These are phyloP conservation scores for Pythium grandisporangium DNA, from an alignment of 352 stramenopile genomes.

Conservation along the genomic window DNA sequence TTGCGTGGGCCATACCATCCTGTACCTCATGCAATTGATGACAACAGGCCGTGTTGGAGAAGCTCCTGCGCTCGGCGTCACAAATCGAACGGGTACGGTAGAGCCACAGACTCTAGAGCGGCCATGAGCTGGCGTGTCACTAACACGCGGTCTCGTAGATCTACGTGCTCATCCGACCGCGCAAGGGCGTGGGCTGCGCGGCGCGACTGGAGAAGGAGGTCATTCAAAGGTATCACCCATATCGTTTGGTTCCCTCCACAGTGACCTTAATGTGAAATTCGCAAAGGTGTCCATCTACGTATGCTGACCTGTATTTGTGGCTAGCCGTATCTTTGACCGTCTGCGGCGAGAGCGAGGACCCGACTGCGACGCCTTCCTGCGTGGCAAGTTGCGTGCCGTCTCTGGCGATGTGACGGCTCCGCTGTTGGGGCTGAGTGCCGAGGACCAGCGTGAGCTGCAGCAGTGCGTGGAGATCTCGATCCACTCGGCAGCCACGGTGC, in stretches of 20 bases:
- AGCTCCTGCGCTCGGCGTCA: conserved; percentile 59
- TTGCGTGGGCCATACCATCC: not conserved
- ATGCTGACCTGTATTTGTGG: conserved; percentile 1
- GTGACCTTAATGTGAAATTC: too few species aligned
- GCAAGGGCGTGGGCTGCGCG: conserved; percentile 48
- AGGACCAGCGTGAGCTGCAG: conserved; percentile 33
- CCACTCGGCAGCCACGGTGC: conserved; percentile 80
- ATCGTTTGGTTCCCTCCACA: too few species aligned
- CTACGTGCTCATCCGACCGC: conserved; percentile 68
- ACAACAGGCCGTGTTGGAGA: conserved; percentile 66
- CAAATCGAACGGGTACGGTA: conserved; percentile 34
- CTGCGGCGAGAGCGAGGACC: conserved; percentile 33
- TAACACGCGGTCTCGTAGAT: conserved; percentile 23
- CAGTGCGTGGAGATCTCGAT: conserved; percentile 54
- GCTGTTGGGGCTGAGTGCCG: conserved; percentile 34
- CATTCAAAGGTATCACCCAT: conserved; percentile 26
- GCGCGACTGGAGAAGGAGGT: conserved; percentile 68
- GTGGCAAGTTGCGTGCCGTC: conserved; percentile 48
- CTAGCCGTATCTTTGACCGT: conserved; percentile 64
- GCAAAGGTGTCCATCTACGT: too few species aligned
- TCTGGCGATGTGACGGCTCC: conserved; percentile 64
- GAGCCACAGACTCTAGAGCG: too few species aligned
- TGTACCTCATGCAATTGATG: not conserved
- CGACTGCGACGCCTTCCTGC: conserved; percentile 42
- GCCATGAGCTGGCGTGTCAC: too few species aligned